phyloP scores from a whole-genome alignment of 129 eudicot species.

The Saussurea involucrata region DNA sequence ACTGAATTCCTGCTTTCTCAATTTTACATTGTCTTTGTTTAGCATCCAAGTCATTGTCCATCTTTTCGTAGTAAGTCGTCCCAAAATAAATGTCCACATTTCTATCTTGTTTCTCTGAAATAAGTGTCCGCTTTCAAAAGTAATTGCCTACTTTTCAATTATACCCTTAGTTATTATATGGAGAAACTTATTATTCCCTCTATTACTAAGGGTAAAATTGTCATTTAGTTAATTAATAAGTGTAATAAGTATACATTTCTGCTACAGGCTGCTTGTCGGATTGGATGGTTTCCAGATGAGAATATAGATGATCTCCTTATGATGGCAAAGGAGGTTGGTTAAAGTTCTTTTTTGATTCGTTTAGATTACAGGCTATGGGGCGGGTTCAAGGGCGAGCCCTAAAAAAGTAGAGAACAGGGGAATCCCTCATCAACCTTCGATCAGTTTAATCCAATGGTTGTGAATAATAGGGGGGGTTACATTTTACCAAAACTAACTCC shows the following conservation, averaged over 20 bases:
- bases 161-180: neutral
- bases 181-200: neutral
- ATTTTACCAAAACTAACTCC: neutral
- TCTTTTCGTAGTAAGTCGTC: neutral
- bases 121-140: neutral
- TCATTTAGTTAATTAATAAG: neutral
- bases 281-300: conserved; percentile 34
- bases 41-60: neutral
- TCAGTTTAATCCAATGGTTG: neutral
- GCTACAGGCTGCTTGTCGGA: conserved; percentile 33
- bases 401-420: neutral
- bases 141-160: neutral
- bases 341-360: conserved; percentile 1
- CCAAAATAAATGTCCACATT: neutral
- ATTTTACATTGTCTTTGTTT: neutral
- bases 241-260: neutral
- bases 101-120: neutral
- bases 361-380: neutral
- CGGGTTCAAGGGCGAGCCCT: neutral
- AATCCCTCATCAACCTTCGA: neutral
- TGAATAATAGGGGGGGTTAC: neutral
- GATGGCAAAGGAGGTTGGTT: conserved; percentile 33
- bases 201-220: neutral
- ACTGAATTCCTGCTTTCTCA: neutral
- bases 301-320: conserved; percentile 24